Evolutionary conservation across 2,329 filamentous ascomycete species (phyloP), one percentile per base, ranked within the genome.

Genomic region (Fusarium liriodendri): DNA sequence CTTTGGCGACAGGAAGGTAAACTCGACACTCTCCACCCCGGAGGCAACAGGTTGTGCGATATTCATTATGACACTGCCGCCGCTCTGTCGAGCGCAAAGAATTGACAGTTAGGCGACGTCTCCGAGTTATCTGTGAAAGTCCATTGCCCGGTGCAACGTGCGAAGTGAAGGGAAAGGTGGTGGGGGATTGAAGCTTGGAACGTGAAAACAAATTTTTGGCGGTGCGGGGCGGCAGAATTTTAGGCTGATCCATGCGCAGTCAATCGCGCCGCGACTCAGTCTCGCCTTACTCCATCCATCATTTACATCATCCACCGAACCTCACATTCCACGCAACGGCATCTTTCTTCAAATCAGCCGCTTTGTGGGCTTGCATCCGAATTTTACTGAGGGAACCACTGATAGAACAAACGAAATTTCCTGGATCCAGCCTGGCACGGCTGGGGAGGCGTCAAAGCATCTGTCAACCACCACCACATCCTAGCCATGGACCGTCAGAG

Each of bases 21-120:
- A 99, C 82, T 97, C 94, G 80, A 99, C 94, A 81, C 92, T 93
- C 82, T 93, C 90, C 79, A 99, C 93, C 81, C 92, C 88, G 79
- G 95, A 97, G 74, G 93, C 89, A 72, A 98, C 90, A 52, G 97
- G 95, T 80, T 95, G 94, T 71, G 93, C 91, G 78, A 93, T 90
- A 81, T 93, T 93, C 91, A 93, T 92, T 75, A 78, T 84, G 76
- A 59, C 25, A 58, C 66, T 69, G 60, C 57, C 71, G 63, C 50
- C 72, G 66, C 71, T 70, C 68, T 63, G 55, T 68, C 64, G 67
- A 63, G 69, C 65, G 67, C 55, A 62, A 57, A 55, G 57, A 66
- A 70, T 71, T 78, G 67, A 67, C 67, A 71, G 71, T 74, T 73
- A 64, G 74, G 69, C 73, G 70, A 74, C 65, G 71, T 77, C 68